Conservation (phyloP, 2,329 filamentous ascomycete species). For the Fusarium napiforme region DNA sequence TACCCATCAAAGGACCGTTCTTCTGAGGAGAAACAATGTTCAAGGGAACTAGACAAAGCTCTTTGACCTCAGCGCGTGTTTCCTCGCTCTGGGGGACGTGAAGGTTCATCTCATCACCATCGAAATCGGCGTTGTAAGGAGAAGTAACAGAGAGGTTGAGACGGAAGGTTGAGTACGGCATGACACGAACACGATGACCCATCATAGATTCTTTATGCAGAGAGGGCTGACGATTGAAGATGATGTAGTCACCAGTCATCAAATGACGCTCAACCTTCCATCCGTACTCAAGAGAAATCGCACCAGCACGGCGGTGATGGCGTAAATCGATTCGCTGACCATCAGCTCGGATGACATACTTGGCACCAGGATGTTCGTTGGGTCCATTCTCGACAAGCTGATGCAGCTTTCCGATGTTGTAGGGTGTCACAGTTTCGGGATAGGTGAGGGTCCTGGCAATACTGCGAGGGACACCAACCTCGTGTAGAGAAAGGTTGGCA, state of each 20-base stretch:
- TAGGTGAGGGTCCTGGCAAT: slow-evolving; percentile 95
- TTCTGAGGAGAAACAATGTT: slow-evolving; percentile 98
- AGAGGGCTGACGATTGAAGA: slow-evolving; percentile 99
- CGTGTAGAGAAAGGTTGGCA: slow-evolving; percentile 93
- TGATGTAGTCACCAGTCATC: slow-evolving; percentile 95
- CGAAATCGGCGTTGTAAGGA: slow-evolving; percentile 99
- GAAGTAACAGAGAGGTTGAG: slow-evolving; percentile 97
- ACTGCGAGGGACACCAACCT: slow-evolving; percentile 94
- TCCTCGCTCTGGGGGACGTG: slow-evolving; percentile 99
- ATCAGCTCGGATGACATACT: slow-evolving; percentile 94
- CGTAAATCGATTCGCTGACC: slow-evolving; percentile 95
- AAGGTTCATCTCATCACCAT: slow-evolving; percentile 99
- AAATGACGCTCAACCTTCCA: slow-evolving; percentile 99
- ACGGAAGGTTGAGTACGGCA: slow-evolving; percentile 99
- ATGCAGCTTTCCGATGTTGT: slow-evolving; percentile 95
- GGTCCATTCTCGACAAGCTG: slow-evolving; percentile 92
- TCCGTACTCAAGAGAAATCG: slow-evolving; percentile 90
- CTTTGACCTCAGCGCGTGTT: slow-evolving; percentile 91
- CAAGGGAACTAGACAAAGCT: slow-evolving; percentile 96
- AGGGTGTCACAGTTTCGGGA: slow-evolving; percentile 95
- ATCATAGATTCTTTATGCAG: slow-evolving; percentile 99
- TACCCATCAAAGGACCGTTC: slow-evolving; percentile 98
- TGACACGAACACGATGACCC: slow-evolving; percentile 96
- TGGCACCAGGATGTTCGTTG: slow-evolving; percentile 93
- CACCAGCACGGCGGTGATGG: slow-evolving; percentile 87